phyloP scores from a whole-genome alignment of 352 stramenopile genomes.

The Globisporangium camurandrum region DNA sequence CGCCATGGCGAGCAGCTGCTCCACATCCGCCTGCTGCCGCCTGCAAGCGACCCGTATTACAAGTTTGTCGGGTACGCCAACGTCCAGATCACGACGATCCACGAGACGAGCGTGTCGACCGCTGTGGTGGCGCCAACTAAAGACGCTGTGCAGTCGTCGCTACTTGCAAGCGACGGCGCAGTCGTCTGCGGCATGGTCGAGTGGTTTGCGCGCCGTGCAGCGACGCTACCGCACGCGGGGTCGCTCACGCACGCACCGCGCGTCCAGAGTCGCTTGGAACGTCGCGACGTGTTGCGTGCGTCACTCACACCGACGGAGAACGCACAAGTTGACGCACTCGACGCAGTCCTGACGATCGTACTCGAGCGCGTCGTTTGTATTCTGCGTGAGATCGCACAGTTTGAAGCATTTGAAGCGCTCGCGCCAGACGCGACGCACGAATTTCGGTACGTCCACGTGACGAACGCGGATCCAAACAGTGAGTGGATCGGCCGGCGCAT shows the following conservation, averaged over 20 bases:
- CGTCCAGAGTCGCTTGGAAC: slow-evolving; percentile 29
- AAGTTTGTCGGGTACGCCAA: slow-evolving; percentile 43
- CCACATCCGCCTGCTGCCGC: slow-evolving; percentile 31
- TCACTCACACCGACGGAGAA: slow-evolving; percentile 55
- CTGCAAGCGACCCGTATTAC: slow-evolving; percentile 32
- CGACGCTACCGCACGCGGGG: slow-evolving; percentile 5
- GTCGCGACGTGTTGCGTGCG: slow-evolving; percentile 35
- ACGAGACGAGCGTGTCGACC: background rate
- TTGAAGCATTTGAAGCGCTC: slow-evolving; percentile 55
- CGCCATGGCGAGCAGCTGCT: slow-evolving; percentile 29
- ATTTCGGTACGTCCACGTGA: slow-evolving; percentile 41
- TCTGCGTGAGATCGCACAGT: slow-evolving; percentile 42
- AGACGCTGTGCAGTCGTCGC: background rate
- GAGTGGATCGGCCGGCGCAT: slow-evolving; percentile 48
- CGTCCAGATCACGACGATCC: slow-evolving; percentile 18
- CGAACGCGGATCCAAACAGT: slow-evolving; percentile 34
- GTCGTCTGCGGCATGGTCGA: slow-evolving; percentile 15
- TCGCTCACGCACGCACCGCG: slow-evolving; percentile 9
- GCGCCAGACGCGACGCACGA: slow-evolving; percentile 33
- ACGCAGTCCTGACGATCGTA: slow-evolving; percentile 35
- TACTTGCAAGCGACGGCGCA: background rate
- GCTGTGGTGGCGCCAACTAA: background rate
- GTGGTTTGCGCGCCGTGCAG: slow-evolving; percentile 26
- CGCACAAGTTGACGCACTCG: slow-evolving; percentile 50
- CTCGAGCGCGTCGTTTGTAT: slow-evolving; percentile 51